Base-by-base conservation (phyloP, 371 early-diverging fungal genomes). In the Rhizopus delemar region DNA sequence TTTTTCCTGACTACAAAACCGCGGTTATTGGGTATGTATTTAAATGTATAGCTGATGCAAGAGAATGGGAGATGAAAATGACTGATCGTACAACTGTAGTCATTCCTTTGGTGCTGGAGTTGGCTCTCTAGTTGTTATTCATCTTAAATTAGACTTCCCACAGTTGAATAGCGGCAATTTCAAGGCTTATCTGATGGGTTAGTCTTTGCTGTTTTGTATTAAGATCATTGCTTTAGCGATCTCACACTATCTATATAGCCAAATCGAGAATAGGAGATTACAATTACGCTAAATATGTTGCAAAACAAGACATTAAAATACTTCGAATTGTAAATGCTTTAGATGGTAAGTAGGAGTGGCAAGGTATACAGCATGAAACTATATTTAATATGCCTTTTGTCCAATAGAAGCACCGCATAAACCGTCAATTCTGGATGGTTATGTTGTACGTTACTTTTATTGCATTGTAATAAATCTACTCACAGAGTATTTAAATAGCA, bases 41-140 rank as follows among this genome's bases (percentile, higher is more conserved):
- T 4, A 9, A 7, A 3, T 56, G 1, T 35, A n/a, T 15, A 33
- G 22, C 13, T 11, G 11, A 34, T 15, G 7, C 0, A 33, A 8
- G 22, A 36, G 46, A 8, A n/a, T 1, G 3, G n/a, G 16, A 46
- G 2, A 35, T 7, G 29, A 9, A 5, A 36, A n/a, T 11, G 5
- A 4, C 2, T 48, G 58, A 31, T 41, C 5, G 46, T 15, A 5
- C 8, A 9, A 9, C 45, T n/a, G 0, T 53, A 66, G 66, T 5
- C 66, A 66, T 45, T 66, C 66, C 4, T 66, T 57, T 50, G 66
- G 66, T 32, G 61, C 57, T n/a, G 61, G 51, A 11, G 57, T 66
- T 0, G 57, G 57, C 15, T 66, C 66, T 4, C 28, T 66, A 3
- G 5, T 66, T 3, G 13, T 49, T 8, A 57, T 49, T 2, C 61